Base-by-base conservation (phyloP, 805 yeast species). In the Sugiyamaella boreocaroliniensis region DNA sequence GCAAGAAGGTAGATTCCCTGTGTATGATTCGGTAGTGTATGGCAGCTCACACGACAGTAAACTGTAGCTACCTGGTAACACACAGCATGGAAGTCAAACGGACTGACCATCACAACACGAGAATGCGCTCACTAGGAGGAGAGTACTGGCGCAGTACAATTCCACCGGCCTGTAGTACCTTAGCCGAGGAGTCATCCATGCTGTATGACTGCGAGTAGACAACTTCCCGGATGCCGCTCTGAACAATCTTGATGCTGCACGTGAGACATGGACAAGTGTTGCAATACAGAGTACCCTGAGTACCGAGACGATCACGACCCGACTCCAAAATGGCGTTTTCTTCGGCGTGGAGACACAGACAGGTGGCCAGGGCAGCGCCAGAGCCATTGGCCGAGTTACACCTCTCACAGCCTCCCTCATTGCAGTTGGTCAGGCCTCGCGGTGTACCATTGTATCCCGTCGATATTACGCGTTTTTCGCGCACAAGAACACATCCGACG, bases 361-460 rank as follows among this genome's bases (percentile, higher is more conserved):
- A 93, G 0, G 97, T 89, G 2, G 85, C 77, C 40, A 92, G 71
- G 1, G 77, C 81, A 1, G 79, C 75, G 2, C 96, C 95, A 1
- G 77, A 68, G 2, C 71, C 71, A 49, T 75, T 75, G 7, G 85
- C 90, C 22, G 77, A 71, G 63, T 93, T 93, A 67, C 99, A 93
- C 41, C 99, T 73, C 4, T 80, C 69, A 68, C 99, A 93, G 0
- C 99, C 99, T 19, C 99, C 99, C 61, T 89, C 92, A 63, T 88
- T 90, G 70, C 99, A 93, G 62, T 93, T 93, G 22, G 75, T 73
- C 61, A 89, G 70, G 54, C 89, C 87, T 43, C 96, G 76, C 10
- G 99, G 98, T 0, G 99, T 93, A 1, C 99, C 99, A 63, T 93
- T 93, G 69, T 93, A 93, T 0, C 99, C 99, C 0, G 99, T 93